phyloP scores from a whole-genome alignment of 1,284 basidiomycete genomes.

The Ustilago hordei region DNA sequence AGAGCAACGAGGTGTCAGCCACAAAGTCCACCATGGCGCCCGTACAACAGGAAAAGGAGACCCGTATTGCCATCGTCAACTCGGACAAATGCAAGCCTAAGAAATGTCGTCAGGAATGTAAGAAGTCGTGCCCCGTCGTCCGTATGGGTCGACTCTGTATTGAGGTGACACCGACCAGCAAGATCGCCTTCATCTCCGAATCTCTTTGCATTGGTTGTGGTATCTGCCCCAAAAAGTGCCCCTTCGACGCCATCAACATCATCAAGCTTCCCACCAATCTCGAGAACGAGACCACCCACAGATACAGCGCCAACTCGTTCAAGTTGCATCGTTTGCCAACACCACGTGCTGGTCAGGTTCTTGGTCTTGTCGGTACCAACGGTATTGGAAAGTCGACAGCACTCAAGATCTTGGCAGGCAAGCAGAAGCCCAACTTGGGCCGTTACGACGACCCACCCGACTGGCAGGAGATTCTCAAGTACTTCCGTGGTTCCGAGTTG shows the following conservation, averaged over 20 bases:
- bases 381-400: slow-evolving; percentile 69
- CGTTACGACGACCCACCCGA: slow-evolving; percentile 69
- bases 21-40: slow-evolving; percentile 45
- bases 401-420: slow-evolving; percentile 68
- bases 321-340: slow-evolving; percentile 68
- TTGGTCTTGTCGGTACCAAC: slow-evolving; percentile 69
- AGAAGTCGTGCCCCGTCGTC: slow-evolving; percentile 69
- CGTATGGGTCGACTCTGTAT: slow-evolving; percentile 68
- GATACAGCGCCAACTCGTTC: slow-evolving; percentile 69
- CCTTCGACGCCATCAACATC: slow-evolving; percentile 69
- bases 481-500: slow-evolving; percentile 69
- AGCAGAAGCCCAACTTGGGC: slow-evolving; percentile 69
- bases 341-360: slow-evolving; percentile 67
- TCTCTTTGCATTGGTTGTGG: slow-evolving; percentile 69
- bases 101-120: slow-evolving; percentile 69
- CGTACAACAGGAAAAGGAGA: slow-evolving; percentile 61
- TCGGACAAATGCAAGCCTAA: slow-evolving; percentile 69
- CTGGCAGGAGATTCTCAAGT: slow-evolving; percentile 69
- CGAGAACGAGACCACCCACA: slow-evolving; percentile 68
- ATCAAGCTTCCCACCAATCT: slow-evolving; percentile 70
- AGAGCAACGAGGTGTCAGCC: slow-evolving; percentile 24
- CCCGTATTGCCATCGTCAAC: slow-evolving; percentile 69
- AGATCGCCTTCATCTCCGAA: slow-evolving; percentile 68
- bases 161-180: slow-evolving; percentile 63
- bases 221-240: slow-evolving; percentile 70